These are phyloP conservation scores for Alloteropsis semialata DNA, from an alignment of 176 grass and related monocot genomes.

Conservation along the genomic window DNA sequence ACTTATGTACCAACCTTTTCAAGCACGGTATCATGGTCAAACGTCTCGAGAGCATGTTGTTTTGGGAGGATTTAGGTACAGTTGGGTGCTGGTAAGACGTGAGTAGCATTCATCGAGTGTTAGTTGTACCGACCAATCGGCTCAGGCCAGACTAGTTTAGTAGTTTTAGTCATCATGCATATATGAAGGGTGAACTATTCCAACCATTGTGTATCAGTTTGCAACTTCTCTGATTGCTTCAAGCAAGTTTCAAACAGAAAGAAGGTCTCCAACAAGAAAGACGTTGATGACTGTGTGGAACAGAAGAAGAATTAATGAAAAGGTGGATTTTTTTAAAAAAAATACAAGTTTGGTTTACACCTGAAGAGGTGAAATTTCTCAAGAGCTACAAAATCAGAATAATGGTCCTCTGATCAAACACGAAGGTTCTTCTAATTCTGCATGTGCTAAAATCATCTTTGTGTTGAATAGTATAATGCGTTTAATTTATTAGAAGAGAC, in stretches of 20 bases:
- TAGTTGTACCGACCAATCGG: slow-evolving; percentile 28
- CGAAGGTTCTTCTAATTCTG: slow-evolving; percentile 1
- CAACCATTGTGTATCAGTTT: too few relatives aligned
- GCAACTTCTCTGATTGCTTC: slow-evolving; percentile 19
- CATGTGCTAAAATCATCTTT: not conserved
- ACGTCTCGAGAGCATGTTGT: not conserved
- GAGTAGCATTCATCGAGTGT: slow-evolving; percentile 7
- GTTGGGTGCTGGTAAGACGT: too few relatives aligned
- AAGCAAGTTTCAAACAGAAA: slow-evolving; percentile 3
- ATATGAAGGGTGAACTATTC: not conserved
- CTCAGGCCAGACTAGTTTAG: not conserved
- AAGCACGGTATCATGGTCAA: not conserved
- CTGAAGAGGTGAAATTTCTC: slow-evolving; percentile 8
- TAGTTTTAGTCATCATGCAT: not conserved
- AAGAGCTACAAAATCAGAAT: not conserved
- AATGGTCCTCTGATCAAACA: not conserved
- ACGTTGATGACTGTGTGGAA: not conserved
- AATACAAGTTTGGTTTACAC: not conserved
- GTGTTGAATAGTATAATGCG: not conserved
- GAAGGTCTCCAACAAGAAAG: not conserved
- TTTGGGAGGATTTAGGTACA: too few relatives aligned
- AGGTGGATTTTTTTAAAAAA: not conserved
- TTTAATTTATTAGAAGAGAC: slow-evolving; percentile 2
- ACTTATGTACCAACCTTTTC: slow-evolving; percentile 21
- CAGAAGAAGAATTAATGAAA: not conserved